Percentiles rank a stretch among this genome's conserved stretches.
Conservation (phyloP, 1,284 basidiomycete species). For the Tilletia caries region DNA sequence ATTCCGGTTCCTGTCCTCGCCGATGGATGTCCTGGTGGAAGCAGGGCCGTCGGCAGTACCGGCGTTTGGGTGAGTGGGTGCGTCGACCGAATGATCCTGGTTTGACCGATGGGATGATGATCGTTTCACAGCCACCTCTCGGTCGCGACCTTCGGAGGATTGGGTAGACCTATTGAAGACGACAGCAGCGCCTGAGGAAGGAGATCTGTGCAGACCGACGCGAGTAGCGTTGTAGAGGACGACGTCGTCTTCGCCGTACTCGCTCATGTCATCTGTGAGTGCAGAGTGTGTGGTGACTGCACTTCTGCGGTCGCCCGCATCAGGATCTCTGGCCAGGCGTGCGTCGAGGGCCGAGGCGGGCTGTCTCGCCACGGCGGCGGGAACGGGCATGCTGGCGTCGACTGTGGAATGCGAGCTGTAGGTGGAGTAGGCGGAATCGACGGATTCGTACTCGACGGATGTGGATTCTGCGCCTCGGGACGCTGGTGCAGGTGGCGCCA, state of each 20-base stretch:
- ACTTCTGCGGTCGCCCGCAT: neutral
- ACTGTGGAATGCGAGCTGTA: neutral
- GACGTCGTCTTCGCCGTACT: constrained; percentile 2
- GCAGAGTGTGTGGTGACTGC: neutral
- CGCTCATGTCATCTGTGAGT: constrained; percentile 2
- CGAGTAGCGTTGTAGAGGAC: neutral
- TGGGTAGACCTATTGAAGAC: neutral
- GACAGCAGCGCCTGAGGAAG: neutral
- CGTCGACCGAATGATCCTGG: neutral
- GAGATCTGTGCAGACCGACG: constrained; percentile 2
- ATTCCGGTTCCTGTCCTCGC: constrained; percentile 7
- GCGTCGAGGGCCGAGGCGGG: neutral
- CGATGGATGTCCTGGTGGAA: neutral
- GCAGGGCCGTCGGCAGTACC: neutral
- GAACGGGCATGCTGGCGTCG: too few relatives aligned
- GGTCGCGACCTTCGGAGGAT: neutral
- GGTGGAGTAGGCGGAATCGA: too few relatives aligned
- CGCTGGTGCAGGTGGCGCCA: neutral
- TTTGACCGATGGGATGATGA: neutral
- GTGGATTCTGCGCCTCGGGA: neutral
- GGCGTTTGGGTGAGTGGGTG: neutral
- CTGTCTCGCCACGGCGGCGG: too few relatives aligned
- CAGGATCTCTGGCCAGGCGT: neutral
- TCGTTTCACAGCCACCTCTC: neutral
- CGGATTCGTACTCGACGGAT: neutral